A percentile compares a stretch with the other conserved stretches of the same genome.
phyloP scores from a whole-genome alignment of 2,329 filamentous ascomycete species.

The Hypoxylon sp. region DNA sequence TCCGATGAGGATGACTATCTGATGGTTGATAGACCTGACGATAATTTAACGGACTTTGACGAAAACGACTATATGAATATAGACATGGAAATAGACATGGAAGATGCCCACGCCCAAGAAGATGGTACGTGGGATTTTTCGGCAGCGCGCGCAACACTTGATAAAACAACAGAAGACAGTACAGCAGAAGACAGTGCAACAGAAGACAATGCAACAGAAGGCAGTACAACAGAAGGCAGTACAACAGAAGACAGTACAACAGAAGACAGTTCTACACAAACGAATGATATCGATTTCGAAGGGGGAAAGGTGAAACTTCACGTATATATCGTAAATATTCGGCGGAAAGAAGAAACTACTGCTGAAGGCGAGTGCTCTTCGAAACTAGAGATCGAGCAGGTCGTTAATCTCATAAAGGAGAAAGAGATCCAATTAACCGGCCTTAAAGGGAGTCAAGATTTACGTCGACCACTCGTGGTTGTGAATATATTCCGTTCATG shows the following conservation, averaged over 20 bases:
- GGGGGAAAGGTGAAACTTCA: not conserved
- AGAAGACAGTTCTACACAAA: not conserved
- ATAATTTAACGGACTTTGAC: not conserved
- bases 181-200: too few relatives aligned
- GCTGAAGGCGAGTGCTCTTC: not conserved
- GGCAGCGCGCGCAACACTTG: not conserved
- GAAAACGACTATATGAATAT: not conserved
- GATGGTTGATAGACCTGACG: not conserved
- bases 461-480: not conserved
- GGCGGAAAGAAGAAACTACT: not conserved
- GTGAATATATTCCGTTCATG: not conserved
- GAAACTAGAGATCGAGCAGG: conserved; percentile 2
- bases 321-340: not conserved
- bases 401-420: conserved; percentile 2
- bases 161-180: not conserved
- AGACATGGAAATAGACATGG: too few relatives aligned
- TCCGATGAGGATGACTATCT: not conserved
- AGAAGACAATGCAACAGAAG: too few relatives aligned
- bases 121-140: not conserved
- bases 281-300: not conserved
- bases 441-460: not conserved
- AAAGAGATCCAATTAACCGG: not conserved
- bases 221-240: too few relatives aligned
- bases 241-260: too few relatives aligned
- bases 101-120: not conserved